These are phyloP conservation scores for Russula sp. DNA, from an alignment of 768 basidiomycete genomes.

Conservation along the genomic window DNA sequence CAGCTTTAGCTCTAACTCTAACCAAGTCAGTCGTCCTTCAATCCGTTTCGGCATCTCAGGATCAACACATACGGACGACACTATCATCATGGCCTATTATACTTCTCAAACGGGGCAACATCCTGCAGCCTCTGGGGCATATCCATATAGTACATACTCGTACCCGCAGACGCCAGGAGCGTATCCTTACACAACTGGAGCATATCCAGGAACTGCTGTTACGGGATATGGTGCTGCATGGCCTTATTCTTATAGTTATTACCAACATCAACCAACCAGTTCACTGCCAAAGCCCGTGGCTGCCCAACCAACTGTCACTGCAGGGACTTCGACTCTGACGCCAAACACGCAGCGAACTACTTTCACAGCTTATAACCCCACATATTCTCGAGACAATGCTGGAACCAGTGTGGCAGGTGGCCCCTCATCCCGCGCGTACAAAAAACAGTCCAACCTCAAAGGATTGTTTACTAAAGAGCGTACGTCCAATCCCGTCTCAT, in stretches of 20 bases:
- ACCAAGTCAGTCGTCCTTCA: too few relatives aligned
- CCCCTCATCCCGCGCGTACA: constrained; percentile 39
- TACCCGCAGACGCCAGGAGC: constrained; percentile 37
- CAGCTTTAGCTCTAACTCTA: too few relatives aligned
- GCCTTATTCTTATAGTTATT: constrained; percentile 64
- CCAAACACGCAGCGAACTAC: constrained; percentile 22
- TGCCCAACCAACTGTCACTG: constrained; percentile 15
- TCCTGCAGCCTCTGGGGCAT: constrained; percentile 42
- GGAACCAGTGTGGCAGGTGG: constrained; percentile 35
- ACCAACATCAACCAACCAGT: constrained; percentile 23
- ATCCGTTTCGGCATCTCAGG: too few relatives aligned
- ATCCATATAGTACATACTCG: constrained; percentile 57
- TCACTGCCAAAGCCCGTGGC: constrained; percentile 23
- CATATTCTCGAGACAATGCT: constrained; percentile 42
- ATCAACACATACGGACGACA: background rate
- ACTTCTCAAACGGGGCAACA: constrained; percentile 23
- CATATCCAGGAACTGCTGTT: constrained; percentile 54
- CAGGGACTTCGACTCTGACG: constrained; percentile 18
- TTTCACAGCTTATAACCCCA: constrained; percentile 35
- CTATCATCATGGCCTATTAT: constrained; percentile 28
- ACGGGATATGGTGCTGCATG: constrained; percentile 55
- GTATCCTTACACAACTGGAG: constrained; percentile 42
- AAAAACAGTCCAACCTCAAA: constrained; percentile 61
- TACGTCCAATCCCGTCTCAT: constrained; percentile 32
- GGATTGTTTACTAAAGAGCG: constrained; percentile 78